Conservation (phyloP, 306 rosid species). For the Cucurbita maxima region DNA sequence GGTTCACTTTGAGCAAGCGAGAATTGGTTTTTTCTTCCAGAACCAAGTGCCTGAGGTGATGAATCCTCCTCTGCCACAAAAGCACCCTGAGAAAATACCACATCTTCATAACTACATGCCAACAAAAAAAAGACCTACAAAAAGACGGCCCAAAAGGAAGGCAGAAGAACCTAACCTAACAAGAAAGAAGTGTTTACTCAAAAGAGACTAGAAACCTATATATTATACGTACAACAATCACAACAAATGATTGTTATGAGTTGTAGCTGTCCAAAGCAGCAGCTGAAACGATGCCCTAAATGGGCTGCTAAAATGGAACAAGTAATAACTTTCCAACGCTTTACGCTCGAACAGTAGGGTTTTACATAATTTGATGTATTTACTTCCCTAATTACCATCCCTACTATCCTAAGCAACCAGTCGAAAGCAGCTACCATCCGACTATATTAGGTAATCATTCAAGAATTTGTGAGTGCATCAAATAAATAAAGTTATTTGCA, state of each 20-base stretch:
- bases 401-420: background rate
- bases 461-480: background rate
- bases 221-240: background rate
- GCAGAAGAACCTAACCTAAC: background rate
- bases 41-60: conserved; percentile 21
- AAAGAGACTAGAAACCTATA: background rate
- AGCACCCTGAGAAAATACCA: conserved; percentile 31
- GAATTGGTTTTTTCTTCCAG: conserved; percentile 24
- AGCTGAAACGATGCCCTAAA: background rate
- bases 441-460: background rate
- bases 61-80: conserved; percentile 17
- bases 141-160: background rate
- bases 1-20: conserved; percentile 22
- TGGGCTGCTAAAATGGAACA: background rate
- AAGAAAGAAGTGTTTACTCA: background rate
- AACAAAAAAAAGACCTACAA: background rate
- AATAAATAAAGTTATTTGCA: background rate
- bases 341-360: background rate
- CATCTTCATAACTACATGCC: background rate
- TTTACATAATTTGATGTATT: background rate
- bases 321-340: background rate
- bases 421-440: background rate
- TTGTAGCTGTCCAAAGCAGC: background rate
- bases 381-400: background rate
- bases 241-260: background rate